A percentile compares a stretch with the other conserved stretches of the same genome.
Evolutionary conservation across 75 land plant species (phyloP).

Genomic region (Picea sitchensis): DNA sequence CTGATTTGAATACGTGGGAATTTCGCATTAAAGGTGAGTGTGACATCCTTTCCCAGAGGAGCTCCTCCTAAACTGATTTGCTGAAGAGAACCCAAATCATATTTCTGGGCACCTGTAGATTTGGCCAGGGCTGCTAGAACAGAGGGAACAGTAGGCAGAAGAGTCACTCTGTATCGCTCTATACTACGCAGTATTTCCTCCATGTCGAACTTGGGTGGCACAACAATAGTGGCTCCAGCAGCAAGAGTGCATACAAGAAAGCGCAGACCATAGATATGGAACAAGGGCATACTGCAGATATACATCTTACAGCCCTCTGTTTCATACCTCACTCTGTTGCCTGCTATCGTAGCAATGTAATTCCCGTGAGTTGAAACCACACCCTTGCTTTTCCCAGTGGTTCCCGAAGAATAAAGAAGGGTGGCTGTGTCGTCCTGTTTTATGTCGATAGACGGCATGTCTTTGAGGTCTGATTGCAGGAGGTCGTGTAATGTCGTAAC

Average conservation of each 20-base stretch:
- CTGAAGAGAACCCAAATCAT: constrained; percentile 56
- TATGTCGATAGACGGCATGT: constrained; percentile 16
- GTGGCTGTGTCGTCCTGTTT: constrained; percentile 42
- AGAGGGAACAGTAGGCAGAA: constrained; percentile 84
- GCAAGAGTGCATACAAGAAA: constrained; percentile 39
- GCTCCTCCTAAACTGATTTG: constrained; percentile 71
- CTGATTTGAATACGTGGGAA: constrained; percentile 55
- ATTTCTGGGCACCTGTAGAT: constrained; percentile 31
- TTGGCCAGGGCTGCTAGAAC: constrained; percentile 63
- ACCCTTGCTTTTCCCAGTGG: constrained; percentile 90
- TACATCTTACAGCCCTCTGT: constrained; percentile 16
- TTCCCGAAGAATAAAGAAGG: constrained; percentile 88
- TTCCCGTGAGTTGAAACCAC: constrained; percentile 69
- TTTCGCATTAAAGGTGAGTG: constrained; percentile 56
- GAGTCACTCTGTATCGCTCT: constrained; percentile 39
- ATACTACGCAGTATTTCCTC: constrained; percentile 57
- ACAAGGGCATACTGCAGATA: constrained; percentile 76
- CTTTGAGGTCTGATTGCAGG: constrained; percentile 4
- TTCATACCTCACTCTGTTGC: constrained; percentile 18
- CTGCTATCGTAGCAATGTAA: constrained; percentile 56
- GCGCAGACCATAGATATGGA: constrained; percentile 79
- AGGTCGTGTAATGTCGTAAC: constrained; percentile 8
- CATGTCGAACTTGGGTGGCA: constrained; percentile 69
- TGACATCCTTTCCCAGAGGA: constrained; percentile 79
- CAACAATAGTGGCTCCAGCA: constrained; percentile 53